These are phyloP conservation scores for Stagonosporopsis vannaccii DNA, from an alignment of 2,329 filamentous ascomycete genomes.

Conservation along the genomic window DNA sequence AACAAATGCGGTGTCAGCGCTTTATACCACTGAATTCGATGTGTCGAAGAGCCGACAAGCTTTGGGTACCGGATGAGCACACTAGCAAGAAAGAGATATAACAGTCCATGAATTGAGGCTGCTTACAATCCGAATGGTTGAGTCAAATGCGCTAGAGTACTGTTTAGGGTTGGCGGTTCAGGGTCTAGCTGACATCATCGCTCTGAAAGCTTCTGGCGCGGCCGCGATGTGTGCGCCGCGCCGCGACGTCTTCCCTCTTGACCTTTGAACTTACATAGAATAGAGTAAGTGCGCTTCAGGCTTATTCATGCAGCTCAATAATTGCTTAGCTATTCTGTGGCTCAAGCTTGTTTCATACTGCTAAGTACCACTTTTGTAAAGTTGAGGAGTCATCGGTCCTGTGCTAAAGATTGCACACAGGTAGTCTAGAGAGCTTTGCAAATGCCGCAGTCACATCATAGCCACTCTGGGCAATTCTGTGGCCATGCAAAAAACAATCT, in stretches of 20 bases:
- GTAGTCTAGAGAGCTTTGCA: neutral
- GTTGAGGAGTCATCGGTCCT: slow-evolving; percentile 2
- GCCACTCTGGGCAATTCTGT: slow-evolving; percentile 97
- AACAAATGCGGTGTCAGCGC: neutral
- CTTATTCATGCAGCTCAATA: neutral
- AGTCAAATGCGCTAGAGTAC: slow-evolving; percentile 2
- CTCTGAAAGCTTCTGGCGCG: slow-evolving; percentile 3
- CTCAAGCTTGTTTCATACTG: neutral
- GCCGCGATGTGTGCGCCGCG: neutral
- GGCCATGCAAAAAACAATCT: slow-evolving; percentile 82
- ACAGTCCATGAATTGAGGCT: neutral
- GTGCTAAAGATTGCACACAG: neutral
- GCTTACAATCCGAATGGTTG: neutral
- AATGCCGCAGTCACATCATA: slow-evolving; percentile 98
- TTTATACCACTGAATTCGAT: neutral
- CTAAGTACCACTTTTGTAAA: neutral
- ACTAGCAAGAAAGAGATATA: neutral
- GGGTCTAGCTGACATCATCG: slow-evolving; percentile 21
- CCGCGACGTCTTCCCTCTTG: neutral
- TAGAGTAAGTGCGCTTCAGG: neutral
- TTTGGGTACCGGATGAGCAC: neutral
- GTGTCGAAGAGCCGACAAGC: too few relatives aligned
- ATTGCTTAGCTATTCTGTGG: neutral
- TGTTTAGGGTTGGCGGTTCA: slow-evolving; percentile 1
- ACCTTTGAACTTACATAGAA: neutral